Evolutionary conservation across 2,329 filamentous ascomycete genomes (phyloP).

Genomic region (Eurotiales sp.): DNA sequence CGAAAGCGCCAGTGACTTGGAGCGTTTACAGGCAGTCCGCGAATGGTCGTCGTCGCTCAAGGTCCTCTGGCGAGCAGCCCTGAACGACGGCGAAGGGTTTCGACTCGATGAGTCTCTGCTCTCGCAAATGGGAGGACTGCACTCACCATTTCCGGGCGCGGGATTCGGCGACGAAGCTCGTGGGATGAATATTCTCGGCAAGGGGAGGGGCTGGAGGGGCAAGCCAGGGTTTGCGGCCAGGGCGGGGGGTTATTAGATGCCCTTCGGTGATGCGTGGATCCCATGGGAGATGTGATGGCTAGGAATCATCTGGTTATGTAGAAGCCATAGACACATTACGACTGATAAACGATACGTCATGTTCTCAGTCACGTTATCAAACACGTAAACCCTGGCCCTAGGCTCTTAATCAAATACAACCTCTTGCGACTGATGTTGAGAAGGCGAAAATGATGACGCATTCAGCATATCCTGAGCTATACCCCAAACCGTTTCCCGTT

Average conservation of each 20-base stretch:
- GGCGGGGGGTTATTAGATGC: background rate
- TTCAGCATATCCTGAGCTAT: no score
- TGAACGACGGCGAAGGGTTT: constrained; percentile 72
- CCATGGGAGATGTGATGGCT: no score
- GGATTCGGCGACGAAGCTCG: constrained; percentile 31
- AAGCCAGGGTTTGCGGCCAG: constrained; percentile 1
- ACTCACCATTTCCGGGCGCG: constrained; percentile 23
- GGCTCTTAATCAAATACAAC: no score
- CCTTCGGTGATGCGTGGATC: no score
- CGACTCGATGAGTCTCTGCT: constrained; percentile 36
- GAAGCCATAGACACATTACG: no score
- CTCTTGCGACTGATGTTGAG: no score
- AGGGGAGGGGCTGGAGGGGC: constrained; percentile 12
- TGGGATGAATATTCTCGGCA: constrained; percentile 15
- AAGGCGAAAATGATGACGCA: no score
- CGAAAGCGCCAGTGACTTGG: constrained; percentile 65
- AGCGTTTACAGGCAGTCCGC: constrained; percentile 66
- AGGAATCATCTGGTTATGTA: no score
- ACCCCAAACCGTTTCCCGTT: no score
- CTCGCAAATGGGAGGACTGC: constrained; percentile 24
- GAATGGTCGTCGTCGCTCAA: constrained; percentile 69
- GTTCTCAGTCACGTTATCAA: no score
- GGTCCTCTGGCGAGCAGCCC: constrained; percentile 65
- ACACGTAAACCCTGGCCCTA: no score
- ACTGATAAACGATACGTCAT: no score